phyloP scores from a whole-genome alignment of 2,329 filamentous ascomycete genomes.

The Aureobasidium sp. region DNA sequence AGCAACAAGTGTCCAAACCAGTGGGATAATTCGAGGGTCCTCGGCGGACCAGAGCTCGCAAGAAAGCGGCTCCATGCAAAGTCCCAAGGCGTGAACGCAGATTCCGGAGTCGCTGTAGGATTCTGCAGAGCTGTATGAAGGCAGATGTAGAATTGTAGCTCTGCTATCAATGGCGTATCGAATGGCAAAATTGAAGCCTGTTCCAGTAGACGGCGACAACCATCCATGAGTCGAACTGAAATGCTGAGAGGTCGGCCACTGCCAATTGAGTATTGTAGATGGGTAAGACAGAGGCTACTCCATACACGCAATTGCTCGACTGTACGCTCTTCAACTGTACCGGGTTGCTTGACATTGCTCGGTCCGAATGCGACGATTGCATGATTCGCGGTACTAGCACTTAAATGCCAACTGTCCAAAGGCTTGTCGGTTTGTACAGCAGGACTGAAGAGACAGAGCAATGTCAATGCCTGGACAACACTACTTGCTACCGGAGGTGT shows the following conservation, averaged over 20 bases:
- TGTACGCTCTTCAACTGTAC: not conserved
- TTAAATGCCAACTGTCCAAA: constrained; percentile 12
- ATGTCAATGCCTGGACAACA: not conserved
- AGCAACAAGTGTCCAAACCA: constrained; percentile 6
- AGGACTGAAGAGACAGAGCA: constrained; percentile 5
- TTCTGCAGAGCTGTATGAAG: constrained; percentile 1
- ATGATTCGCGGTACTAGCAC: constrained; percentile 2
- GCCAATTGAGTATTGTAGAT: constrained; percentile 13
- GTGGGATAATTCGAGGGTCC: not conserved
- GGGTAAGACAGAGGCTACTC: not conserved
- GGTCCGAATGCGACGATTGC: constrained; percentile 7
- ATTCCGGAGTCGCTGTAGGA: not conserved
- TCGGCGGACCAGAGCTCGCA: not conserved
- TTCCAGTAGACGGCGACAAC: not conserved
- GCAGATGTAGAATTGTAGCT: constrained; percentile 1
- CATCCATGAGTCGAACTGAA: not conserved
- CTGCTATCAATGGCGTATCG: not conserved
- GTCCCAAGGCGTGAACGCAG: not conserved
- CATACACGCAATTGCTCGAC: constrained; percentile 2
- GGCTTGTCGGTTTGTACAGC: constrained; percentile 4
- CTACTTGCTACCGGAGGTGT: not conserved
- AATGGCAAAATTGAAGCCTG: not conserved
- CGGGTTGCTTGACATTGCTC: not conserved
- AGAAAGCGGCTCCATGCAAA: not conserved
- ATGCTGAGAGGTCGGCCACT: not conserved